phyloP scores from a whole-genome alignment of 371 early-diverging fungal species.

The Lichtheimia corymbifera region DNA sequence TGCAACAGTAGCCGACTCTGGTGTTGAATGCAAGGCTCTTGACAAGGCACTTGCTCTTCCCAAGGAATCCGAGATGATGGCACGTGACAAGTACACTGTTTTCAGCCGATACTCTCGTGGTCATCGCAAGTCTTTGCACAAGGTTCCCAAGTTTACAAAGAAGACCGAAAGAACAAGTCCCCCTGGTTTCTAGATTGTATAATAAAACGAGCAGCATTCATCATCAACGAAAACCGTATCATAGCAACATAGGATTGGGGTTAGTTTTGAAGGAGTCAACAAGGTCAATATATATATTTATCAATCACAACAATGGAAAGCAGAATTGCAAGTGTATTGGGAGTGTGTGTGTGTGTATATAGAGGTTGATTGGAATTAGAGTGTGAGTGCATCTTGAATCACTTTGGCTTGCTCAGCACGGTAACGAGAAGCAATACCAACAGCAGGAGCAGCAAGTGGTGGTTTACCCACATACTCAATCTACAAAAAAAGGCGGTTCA shows the following conservation, averaged over 20 bases:
- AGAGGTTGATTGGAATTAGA: neutral
- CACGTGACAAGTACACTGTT: constrained; percentile 93
- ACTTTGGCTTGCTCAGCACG: constrained; percentile 37
- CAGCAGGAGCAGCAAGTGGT: constrained; percentile 77
- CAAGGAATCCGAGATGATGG: constrained; percentile 81
- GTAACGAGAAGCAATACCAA: constrained; percentile 56
- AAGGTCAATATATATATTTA: too few species aligned
- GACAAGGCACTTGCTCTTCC: constrained; percentile 76
- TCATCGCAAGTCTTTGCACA: constrained; percentile 93
- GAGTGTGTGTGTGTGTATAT: too few species aligned
- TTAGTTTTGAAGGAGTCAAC: too few species aligned
- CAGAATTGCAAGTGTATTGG: too few species aligned
- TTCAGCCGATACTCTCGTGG: constrained; percentile 78
- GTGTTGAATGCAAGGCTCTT: constrained; percentile 87
- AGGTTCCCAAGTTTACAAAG: constrained; percentile 95
- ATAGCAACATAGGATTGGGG: too few species aligned
- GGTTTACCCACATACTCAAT: constrained; percentile 73
- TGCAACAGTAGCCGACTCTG: constrained; percentile 78
- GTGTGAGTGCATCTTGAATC: constrained; percentile 24
- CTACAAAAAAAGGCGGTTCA: constrained; percentile 4
- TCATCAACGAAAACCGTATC: too few species aligned
- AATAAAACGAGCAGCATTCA: too few species aligned
- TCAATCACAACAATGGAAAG: too few species aligned
- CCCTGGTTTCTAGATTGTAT: constrained; percentile 62
- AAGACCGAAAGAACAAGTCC: constrained; percentile 82